Evolutionary conservation across 768 basidiomycete genomes (phyloP), one percentile per base, ranked within the genome.

Genomic region (Roridomyces roridus): DNA sequence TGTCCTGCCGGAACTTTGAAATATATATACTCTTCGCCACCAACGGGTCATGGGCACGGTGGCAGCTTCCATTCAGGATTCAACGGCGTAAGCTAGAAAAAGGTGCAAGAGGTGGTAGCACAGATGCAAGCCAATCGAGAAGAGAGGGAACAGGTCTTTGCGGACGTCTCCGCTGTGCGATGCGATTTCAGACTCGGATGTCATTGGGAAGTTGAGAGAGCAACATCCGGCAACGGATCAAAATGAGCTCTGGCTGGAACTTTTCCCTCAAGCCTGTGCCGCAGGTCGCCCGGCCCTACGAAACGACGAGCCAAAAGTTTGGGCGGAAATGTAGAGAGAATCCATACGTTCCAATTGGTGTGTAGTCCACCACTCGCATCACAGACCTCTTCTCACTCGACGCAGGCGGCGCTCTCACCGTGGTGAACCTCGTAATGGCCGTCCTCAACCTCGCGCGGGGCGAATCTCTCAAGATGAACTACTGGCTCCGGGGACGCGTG

Each of bases 401-500:
- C 39, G 25, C 59, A 86, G 84, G 82, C 45, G 73, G 77, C 6
- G 62, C 74, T 14, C 71, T 71, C 31, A 86, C 85, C 21, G 73
- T 74, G 34, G 75, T 71, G n/a, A 82, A 86, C 7, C 76, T 87
- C 51, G 67, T 80, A 51, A 80, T 80, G 69, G 84, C 85, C 17
- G 74, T 76, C 34, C 70, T 73, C 46, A 79, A 81, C 57, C 74
- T 84, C 55, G 79, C 79, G 48, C 74, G 73, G 48, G 81, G 86
- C 26, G 74, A 85, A 59, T 75, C 77, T 1, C 66, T 61, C 58
- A 74, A 74, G 57, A 71, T 85, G 67, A 84, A 85, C 61, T 72
- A 81, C 61, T 85, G 84, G 80, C 78, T 87, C 51, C 83, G 86
- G 29, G 74, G 78, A 48, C 83, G 86, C 28, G 80, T 87, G 26